A percentile compares a stretch with the other conserved stretches of the same genome.
phyloP scores from a whole-genome alignment of 2,329 filamentous ascomycete species.

The Trichoderma harzianum region DNA sequence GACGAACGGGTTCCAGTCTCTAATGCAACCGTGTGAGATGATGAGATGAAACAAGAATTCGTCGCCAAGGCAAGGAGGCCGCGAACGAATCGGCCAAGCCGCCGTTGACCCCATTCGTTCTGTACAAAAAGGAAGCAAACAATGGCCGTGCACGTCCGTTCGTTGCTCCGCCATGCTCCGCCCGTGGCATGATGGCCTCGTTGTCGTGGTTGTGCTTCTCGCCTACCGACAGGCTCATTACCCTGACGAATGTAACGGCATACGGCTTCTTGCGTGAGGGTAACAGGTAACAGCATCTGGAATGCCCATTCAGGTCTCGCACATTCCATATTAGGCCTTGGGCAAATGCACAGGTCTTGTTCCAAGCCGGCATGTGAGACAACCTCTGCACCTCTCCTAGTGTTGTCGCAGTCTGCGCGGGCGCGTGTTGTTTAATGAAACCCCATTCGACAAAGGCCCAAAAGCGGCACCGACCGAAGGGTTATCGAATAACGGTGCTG shows the following conservation, averaged over 20 bases:
- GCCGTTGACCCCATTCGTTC: conserved; percentile 8
- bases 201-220: not conserved
- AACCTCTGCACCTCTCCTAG: not conserved
- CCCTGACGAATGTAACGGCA: conserved; percentile 10
- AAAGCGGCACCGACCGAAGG: conserved; percentile 16
- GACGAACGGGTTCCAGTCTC: not conserved
- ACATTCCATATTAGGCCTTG: conserved; percentile 12
- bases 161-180: conserved; percentile 1
- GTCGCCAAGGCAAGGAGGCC: conserved; percentile 8
- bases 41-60: conserved; percentile 12
- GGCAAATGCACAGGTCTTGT: not conserved
- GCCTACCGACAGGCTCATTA: conserved; percentile 6
- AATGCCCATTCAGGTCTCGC: conserved; percentile 15
- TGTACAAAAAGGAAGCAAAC: conserved; percentile 14
- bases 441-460: conserved; percentile 11
- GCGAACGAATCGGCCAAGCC: conserved; percentile 10
- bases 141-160: conserved; percentile 6
- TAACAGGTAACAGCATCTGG: not conserved
- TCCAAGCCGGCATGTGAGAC: conserved; percentile 4
- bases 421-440: conserved; percentile 4
- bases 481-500: conserved; percentile 11
- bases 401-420: conserved; percentile 10
- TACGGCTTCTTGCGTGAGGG: conserved; percentile 6
- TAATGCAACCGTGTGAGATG: not conserved
- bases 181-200: not conserved